Evolutionary conservation across 2,329 filamentous ascomycete species (phyloP).

Genomic region (Colletotrichum australisinense): DNA sequence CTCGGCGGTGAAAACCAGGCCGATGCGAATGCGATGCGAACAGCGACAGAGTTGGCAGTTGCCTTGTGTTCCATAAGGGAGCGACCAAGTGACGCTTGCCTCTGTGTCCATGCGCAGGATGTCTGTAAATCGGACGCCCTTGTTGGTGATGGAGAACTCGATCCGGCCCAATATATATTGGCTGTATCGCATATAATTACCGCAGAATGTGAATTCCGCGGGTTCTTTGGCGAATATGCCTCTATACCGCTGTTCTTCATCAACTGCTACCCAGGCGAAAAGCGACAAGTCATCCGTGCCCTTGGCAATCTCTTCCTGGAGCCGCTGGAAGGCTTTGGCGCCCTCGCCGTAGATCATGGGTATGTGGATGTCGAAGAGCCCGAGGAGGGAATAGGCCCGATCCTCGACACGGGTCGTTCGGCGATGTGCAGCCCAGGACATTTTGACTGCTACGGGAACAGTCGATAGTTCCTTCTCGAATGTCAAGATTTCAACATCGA

Average conservation of each 20-base stretch:
- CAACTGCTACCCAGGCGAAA: constrained; percentile 8
- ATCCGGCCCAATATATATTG: not conserved
- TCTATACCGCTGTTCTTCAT: not conserved
- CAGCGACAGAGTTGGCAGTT: not conserved
- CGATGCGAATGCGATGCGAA: not conserved
- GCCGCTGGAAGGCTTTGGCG: constrained; percentile 38
- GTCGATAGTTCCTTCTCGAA: not conserved
- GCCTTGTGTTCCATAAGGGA: not conserved
- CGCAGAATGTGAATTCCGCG: not conserved
- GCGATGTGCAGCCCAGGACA: constrained; percentile 43
- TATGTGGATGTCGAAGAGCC: constrained; percentile 44
- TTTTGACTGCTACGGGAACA: constrained; percentile 38
- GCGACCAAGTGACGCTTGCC: not conserved
- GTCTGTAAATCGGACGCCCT: not conserved
- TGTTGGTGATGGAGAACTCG: constrained; percentile 16
- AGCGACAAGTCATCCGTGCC: constrained; percentile 9
- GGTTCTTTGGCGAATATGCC: constrained; percentile 12
- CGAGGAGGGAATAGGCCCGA: constrained; percentile 42
- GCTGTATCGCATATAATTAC: not conserved
- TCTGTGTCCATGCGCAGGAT: not conserved
- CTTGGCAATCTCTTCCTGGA: constrained; percentile 27
- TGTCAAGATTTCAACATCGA: constrained; percentile 4
- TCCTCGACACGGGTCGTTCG: constrained; percentile 40
- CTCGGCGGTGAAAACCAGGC: not conserved
- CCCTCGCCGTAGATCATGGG: constrained; percentile 44